A percentile compares a stretch with the other conserved stretches of the same genome.
Evolutionary conservation across 106 monocot genomes (phyloP).

Genomic region (Dioscorea dumetorum): DNA sequence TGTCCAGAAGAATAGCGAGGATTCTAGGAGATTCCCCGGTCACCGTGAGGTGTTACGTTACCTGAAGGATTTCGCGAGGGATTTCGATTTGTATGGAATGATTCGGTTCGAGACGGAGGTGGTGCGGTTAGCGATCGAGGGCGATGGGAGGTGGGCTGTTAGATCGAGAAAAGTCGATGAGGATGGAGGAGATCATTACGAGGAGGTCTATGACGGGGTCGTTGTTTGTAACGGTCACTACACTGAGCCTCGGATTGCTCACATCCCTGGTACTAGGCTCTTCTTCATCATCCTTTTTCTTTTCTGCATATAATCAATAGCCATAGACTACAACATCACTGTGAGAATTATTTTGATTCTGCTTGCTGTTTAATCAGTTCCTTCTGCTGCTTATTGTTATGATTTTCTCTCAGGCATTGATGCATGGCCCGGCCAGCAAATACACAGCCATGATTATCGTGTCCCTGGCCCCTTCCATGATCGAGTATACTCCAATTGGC

Average conservation of each 20-base stretch:
- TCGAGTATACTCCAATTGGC: slow-evolving; percentile 32
- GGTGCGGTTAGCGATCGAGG: slow-evolving; percentile 43
- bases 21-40: slow-evolving; percentile 59
- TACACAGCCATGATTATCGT: slow-evolving; percentile 96
- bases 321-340: no score
- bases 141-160: slow-evolving; percentile 50
- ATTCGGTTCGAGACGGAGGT: slow-evolving; percentile 73
- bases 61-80: slow-evolving; percentile 68
- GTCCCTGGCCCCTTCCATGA: slow-evolving; percentile 61
- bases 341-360: background rate
- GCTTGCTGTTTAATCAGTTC: background rate
- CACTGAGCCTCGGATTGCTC: slow-evolving; percentile 65
- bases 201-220: slow-evolving; percentile 67
- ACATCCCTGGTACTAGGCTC: slow-evolving; percentile 58
- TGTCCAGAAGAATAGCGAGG: slow-evolving; percentile 14
- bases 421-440: slow-evolving; percentile 83
- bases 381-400: background rate
- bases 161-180: slow-evolving; percentile 21
- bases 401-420: slow-evolving; percentile 46
- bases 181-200: slow-evolving; percentile 5
- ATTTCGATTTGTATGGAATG: slow-evolving; percentile 36
- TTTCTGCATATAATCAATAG: background rate
- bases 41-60: slow-evolving; percentile 78
- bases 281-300: background rate
- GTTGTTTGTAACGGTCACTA: slow-evolving; percentile 90